Conservation (phyloP, 2,329 filamentous ascomycete species). For the Pseudonectria buxi region DNA sequence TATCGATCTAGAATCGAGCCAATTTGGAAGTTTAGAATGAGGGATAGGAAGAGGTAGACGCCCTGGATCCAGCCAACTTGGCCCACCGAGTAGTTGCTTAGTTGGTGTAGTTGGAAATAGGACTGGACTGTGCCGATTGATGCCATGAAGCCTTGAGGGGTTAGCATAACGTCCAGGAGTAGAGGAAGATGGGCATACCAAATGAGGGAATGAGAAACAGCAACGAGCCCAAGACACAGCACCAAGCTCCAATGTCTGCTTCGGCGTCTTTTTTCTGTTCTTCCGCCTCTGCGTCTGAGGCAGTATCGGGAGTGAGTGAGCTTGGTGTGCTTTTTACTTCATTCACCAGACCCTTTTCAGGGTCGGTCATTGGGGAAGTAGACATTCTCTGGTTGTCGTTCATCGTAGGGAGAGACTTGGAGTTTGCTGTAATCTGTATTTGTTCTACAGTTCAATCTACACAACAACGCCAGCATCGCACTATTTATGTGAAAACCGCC, state of each 20-base stretch:
- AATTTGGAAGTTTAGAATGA: slow-evolving; percentile 39
- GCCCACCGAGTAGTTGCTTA: slow-evolving; percentile 30
- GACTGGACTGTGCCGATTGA: slow-evolving; percentile 39
- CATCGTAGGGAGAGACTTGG: not conserved
- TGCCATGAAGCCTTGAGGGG: slow-evolving; percentile 33
- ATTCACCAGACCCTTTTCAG: not conserved
- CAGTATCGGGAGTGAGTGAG: slow-evolving; percentile 1
- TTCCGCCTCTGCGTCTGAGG: slow-evolving; percentile 2
- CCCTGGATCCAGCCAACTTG: slow-evolving; percentile 43
- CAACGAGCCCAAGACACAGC: slow-evolving; percentile 10
- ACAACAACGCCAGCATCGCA: not conserved
- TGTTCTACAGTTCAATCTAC: not conserved
- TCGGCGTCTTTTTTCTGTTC: slow-evolving; percentile 2
- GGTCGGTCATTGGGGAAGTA: not conserved
- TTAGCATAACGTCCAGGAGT: not conserved
- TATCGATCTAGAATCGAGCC: slow-evolving; percentile 41
- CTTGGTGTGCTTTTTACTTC: slow-evolving; percentile 1
- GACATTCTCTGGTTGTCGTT: slow-evolving; percentile 1
- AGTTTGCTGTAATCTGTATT: not conserved
- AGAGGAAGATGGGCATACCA: not conserved
- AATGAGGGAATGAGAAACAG: slow-evolving; percentile 9
- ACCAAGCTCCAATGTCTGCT: slow-evolving; percentile 6
- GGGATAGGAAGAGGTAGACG: slow-evolving; percentile 34
- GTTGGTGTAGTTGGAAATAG: slow-evolving; percentile 36
- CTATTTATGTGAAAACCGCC: slow-evolving; percentile 1